A percentile compares a stretch with the other conserved stretches of the same genome.
These are phyloP conservation scores for Leccinellum albellum DNA, from an alignment of 768 basidiomycete species.

Conservation along the genomic window DNA sequence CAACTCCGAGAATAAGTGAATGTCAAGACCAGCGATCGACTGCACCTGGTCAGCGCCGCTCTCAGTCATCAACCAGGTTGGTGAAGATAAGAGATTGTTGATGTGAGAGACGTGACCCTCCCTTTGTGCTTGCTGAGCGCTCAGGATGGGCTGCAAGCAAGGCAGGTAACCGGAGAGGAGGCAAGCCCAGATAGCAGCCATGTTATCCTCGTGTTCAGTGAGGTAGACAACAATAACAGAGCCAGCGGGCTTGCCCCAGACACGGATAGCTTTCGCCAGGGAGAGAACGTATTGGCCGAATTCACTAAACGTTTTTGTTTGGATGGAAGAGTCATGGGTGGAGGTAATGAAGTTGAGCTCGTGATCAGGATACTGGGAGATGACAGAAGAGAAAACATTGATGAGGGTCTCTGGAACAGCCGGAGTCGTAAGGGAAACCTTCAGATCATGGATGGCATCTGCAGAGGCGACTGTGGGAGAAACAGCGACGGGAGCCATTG, in stretches of 20 bases:
- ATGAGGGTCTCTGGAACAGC: conserved; percentile 17
- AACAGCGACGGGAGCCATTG: conserved; percentile 17
- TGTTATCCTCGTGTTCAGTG: conserved; percentile 33
- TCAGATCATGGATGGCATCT: conserved; percentile 8
- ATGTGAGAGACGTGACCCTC: conserved; percentile 29
- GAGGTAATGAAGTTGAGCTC: conserved; percentile 28
- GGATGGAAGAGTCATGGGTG: conserved; percentile 29
- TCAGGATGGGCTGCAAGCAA: conserved; percentile 31
- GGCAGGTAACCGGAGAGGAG: conserved; percentile 30
- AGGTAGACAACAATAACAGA: conserved; percentile 28
- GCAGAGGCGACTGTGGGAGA: conserved; percentile 4
- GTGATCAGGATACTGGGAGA: conserved; percentile 17
- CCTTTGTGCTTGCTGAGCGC: conserved; percentile 31
- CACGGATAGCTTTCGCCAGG: conserved; percentile 18
- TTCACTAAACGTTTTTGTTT: conserved; percentile 21
- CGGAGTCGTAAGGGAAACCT: conserved; percentile 8
- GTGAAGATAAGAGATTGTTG: conserved; percentile 25
- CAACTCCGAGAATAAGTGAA: conserved; percentile 23
- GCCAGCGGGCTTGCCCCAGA: conserved; percentile 25
- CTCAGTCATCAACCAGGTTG: conserved; percentile 30
- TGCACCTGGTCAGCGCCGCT: conserved; percentile 23
- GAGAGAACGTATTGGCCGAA: conserved; percentile 16
- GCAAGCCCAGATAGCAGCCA: conserved; percentile 32
- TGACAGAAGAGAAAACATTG: conserved; percentile 22
- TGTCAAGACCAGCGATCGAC: conserved; percentile 23